Conservation (phyloP, 2,329 filamentous ascomycete species). For the Aspergillaceae sp. region DNA sequence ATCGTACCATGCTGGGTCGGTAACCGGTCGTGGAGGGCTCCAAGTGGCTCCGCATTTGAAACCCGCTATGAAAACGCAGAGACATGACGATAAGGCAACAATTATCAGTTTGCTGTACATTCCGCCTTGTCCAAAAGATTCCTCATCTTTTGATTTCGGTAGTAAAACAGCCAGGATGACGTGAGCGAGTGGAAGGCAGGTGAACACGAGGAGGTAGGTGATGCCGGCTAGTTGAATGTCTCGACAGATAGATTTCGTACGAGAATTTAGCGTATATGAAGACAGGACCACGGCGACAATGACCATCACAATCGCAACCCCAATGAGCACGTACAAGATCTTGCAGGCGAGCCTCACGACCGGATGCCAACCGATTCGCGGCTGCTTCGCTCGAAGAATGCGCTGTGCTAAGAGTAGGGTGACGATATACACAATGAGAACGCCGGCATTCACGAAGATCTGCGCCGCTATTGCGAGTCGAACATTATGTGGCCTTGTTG, state of each 20-base stretch:
- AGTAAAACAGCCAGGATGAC: conserved; percentile 41
- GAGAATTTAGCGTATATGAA: conserved; percentile 56
- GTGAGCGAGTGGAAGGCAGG: conserved; percentile 58
- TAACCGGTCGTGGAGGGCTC: conserved; percentile 41
- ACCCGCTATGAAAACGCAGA: conserved; percentile 56
- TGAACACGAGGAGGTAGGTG: conserved; percentile 55
- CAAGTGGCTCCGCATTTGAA: conserved; percentile 58
- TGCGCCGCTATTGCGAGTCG: conserved; percentile 49
- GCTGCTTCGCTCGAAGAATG: conserved; percentile 64
- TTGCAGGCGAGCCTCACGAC: conserved; percentile 47
- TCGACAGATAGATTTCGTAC: conserved; percentile 44
- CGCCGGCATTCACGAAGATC: conserved; percentile 65
- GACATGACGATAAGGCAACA: conserved; percentile 47
- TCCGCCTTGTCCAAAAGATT: conserved; percentile 59
- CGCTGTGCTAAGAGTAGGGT: conserved; percentile 72
- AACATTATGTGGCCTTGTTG: conserved; percentile 37
- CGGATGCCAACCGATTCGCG: conserved; percentile 59
- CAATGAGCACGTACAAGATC: conserved; percentile 50
- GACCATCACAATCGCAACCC: conserved; percentile 54
- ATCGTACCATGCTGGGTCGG: conserved; percentile 60
- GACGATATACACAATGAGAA: conserved; percentile 65
- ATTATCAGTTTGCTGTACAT: conserved; percentile 60
- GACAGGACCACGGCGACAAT: conserved; percentile 56
- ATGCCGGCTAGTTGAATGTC: conserved; percentile 56
- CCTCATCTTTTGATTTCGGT: conserved; percentile 34